phyloP scores from a whole-genome alignment of 1,139 yeast species.

The Kodamaea sp. region DNA sequence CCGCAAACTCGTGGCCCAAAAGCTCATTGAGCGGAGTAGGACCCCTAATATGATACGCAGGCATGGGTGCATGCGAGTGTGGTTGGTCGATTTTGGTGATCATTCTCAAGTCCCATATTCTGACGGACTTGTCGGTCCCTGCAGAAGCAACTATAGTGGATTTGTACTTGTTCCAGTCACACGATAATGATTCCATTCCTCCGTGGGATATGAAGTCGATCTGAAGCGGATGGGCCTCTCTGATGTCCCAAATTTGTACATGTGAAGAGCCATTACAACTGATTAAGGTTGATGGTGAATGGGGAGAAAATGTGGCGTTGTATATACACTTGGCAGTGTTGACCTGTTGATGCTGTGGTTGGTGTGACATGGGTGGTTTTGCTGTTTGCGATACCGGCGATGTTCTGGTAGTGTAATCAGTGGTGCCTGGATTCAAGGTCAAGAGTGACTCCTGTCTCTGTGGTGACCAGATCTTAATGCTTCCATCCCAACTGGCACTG shows the following conservation, averaged over 20 bases:
- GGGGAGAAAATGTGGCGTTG: conserved; percentile 84
- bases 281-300: conserved; percentile 67
- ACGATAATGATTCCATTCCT: conserved; percentile 75
- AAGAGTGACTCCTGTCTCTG: conserved; percentile 56
- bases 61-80: conserved; percentile 37
- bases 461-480: conserved; percentile 74
- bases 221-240: conserved; percentile 65
- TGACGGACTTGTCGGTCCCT: conserved; percentile 82
- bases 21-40: conserved; percentile 78
- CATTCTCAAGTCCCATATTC: conserved; percentile 88
- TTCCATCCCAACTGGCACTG: conserved; percentile 91
- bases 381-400: conserved; percentile 25
- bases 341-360: conserved; percentile 27
- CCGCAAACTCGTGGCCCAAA: conserved; percentile 87
- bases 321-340: conserved; percentile 61
- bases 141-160: conserved; percentile 79
- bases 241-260: conserved; percentile 81
- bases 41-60: conserved; percentile 49
- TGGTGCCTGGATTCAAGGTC: conserved; percentile 51
- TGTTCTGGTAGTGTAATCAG: conserved; percentile 29
- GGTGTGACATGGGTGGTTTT: conserved; percentile 38
- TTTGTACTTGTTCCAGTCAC: conserved; percentile 91
- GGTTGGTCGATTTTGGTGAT: conserved; percentile 45
- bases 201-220: conserved; percentile 69
- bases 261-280: conserved; percentile 82